A percentile compares a stretch with the other conserved stretches of the same genome.
These are phyloP conservation scores for Tricholoma flavovirens DNA, from an alignment of 768 basidiomycete genomes.

Conservation along the genomic window DNA sequence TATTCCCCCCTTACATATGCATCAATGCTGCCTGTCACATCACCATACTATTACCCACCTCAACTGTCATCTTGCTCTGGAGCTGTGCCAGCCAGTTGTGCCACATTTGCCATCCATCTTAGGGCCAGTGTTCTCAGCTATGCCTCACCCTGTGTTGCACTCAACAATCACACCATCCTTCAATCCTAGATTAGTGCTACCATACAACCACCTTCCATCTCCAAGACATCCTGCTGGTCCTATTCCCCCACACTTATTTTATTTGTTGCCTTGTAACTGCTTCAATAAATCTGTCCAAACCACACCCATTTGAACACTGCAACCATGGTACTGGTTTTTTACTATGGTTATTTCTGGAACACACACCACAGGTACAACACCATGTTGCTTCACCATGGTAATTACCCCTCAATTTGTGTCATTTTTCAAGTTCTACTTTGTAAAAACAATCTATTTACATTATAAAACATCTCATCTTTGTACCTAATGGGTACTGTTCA, in stretches of 20 bases:
- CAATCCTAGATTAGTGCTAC: not conserved
- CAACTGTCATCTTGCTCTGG: not conserved
- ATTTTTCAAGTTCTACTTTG: no score
- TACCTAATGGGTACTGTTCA: no score
- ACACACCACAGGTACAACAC: no score
- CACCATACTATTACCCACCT: not conserved
- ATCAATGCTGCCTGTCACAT: not conserved
- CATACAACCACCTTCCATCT: not conserved
- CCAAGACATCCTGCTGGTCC: not conserved
- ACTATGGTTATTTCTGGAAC: no score
- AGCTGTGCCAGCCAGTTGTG: conserved; percentile 10
- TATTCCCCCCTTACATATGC: not conserved
- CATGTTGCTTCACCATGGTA: no score
- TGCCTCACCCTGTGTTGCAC: not conserved
- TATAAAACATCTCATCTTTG: no score
- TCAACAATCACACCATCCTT: not conserved
- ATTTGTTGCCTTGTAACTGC: not conserved
- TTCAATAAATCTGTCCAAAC: not conserved
- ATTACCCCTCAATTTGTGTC: no score
- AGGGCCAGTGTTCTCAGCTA: not conserved
- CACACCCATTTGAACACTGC: no score
- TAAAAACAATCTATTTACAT: no score
- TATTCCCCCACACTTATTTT: not conserved
- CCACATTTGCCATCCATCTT: conserved; percentile 9
- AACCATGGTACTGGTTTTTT: no score